These are phyloP conservation scores for Diaporthe citriasiana DNA, from an alignment of 2,329 filamentous ascomycete species.

Conservation along the genomic window DNA sequence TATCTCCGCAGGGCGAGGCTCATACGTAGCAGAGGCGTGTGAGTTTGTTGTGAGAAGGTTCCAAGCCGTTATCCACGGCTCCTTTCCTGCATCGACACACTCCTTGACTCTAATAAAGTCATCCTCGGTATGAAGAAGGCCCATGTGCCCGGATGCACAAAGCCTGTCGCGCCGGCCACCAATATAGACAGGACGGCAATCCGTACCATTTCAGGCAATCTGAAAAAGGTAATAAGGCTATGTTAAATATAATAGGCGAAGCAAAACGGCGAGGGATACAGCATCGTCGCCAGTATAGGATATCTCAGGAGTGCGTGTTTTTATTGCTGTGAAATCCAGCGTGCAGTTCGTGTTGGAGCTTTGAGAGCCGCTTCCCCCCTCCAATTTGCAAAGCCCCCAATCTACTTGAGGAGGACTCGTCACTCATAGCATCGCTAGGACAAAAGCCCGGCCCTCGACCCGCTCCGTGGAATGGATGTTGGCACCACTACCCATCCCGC, in stretches of 20 bases:
- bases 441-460: neutral
- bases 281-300: neutral
- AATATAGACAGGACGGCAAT: neutral
- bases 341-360: neutral
- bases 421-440: neutral
- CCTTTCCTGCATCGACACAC: constrained; percentile 51
- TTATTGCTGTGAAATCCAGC: neutral
- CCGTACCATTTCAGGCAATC: neutral
- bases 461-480: constrained; percentile 2
- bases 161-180: constrained; percentile 4
- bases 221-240: neutral
- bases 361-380: neutral
- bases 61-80: constrained; percentile 54
- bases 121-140: constrained; percentile 51
- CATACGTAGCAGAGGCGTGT: constrained; percentile 50
- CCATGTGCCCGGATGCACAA: constrained; percentile 37
- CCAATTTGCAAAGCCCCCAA: neutral
- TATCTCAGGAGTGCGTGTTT: neutral
- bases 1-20: constrained; percentile 47
- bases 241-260: neutral
- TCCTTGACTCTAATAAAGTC: constrained; percentile 58
- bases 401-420: neutral
- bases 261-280: neutral
- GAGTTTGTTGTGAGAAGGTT: constrained; percentile 48
- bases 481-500: neutral